A percentile compares a stretch with the other conserved stretches of the same genome.
These are phyloP conservation scores for Aureobasidium vineae DNA, from an alignment of 2,329 filamentous ascomycete species.

Conservation along the genomic window DNA sequence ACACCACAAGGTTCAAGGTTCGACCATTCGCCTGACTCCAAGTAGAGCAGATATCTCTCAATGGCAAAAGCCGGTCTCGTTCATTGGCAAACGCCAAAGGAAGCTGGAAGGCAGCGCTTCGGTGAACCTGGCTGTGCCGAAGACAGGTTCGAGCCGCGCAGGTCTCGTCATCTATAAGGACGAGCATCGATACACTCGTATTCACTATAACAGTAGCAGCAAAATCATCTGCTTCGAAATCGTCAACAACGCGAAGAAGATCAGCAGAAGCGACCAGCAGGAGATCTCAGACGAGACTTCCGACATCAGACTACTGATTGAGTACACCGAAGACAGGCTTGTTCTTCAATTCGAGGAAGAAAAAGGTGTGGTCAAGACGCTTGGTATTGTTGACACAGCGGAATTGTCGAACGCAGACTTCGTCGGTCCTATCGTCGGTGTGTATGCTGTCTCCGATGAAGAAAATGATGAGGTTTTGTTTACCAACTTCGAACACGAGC, in stretches of 20 bases:
- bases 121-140: background rate
- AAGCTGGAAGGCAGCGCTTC: background rate
- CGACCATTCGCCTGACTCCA: background rate
- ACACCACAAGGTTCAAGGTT: background rate
- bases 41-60: conserved; percentile 4
- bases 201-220: background rate
- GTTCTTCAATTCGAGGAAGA: background rate
- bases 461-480: background rate
- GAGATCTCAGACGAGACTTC: background rate
- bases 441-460: background rate
- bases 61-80: conserved; percentile 1
- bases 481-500: background rate
- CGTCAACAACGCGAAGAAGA: conserved; percentile 13
- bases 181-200: conserved; percentile 1
- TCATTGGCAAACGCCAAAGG: conserved; percentile 11
- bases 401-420: conserved; percentile 20
- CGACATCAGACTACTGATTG: background rate
- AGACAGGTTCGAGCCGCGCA: background rate
- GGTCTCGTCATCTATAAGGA: conserved; percentile 16
- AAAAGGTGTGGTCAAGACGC: background rate
- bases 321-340: background rate
- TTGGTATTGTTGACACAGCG: conserved; percentile 2
- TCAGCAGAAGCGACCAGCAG: background rate
- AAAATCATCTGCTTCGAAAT: background rate
- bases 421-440: conserved; percentile 5